Evolutionary conservation across 306 rosid genomes (phyloP).

Genomic region (Clitoria ternatea): DNA sequence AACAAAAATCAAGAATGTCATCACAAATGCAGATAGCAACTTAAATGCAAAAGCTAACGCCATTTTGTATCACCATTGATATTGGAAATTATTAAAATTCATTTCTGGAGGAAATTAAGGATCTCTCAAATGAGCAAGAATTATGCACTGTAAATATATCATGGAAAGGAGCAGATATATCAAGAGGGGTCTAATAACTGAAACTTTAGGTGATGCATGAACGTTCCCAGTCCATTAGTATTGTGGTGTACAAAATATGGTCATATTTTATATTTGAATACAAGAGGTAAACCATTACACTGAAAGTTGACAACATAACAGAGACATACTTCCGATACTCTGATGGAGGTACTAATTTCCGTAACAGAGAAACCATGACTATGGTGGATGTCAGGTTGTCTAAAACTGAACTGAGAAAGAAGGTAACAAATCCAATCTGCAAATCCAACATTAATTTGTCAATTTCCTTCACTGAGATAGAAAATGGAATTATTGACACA

Average conservation of each 20-base stretch:
- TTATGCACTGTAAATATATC: too few relatives aligned
- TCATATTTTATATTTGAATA: not conserved
- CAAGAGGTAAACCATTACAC: not conserved
- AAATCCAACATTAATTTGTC: slow-evolving; percentile 28
- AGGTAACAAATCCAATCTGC: slow-evolving; percentile 86
- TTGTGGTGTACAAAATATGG: not conserved
- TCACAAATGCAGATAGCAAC: not conserved
- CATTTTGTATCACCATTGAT: not conserved
- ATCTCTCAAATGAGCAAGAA: not conserved
- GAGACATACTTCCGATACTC: slow-evolving; percentile 80
- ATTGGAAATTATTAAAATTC: not conserved
- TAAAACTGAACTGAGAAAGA: slow-evolving; percentile 80
- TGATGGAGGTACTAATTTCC: slow-evolving; percentile 86
- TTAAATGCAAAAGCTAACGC: not conserved
- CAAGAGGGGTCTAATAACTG: not conserved
- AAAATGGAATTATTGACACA: not conserved
- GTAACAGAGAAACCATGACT: slow-evolving; percentile 87
- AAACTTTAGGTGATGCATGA: slow-evolving; percentile 1
- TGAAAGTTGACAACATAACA: slow-evolving; percentile 7
- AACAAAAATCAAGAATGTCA: not conserved
- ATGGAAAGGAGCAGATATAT: not conserved
- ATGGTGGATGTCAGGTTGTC: slow-evolving; percentile 97
- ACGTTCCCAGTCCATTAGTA: not conserved
- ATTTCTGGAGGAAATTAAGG: not conserved
- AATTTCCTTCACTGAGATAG: slow-evolving; percentile 1